A percentile compares a stretch with the other conserved stretches of the same genome.
These are phyloP conservation scores for Umbelopsis vinacea DNA, from an alignment of 192 early-diverging fungal genomes.

Conservation along the genomic window DNA sequence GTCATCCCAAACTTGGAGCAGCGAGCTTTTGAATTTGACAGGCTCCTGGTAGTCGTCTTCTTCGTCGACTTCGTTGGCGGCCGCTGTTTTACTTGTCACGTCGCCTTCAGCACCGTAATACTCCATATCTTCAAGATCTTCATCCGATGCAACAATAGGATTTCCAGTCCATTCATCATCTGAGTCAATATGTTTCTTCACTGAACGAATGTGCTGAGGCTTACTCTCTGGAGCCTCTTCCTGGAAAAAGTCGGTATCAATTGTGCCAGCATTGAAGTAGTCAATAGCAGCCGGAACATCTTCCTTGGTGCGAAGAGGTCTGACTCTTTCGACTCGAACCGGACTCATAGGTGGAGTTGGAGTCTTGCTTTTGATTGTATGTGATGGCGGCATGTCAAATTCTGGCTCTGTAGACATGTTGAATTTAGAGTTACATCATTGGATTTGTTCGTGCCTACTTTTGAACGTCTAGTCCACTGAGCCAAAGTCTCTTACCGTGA, in stretches of 20 bases:
- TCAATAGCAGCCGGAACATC: constrained; percentile 35
- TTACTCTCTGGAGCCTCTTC: constrained; percentile 19
- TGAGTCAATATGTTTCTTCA: constrained; percentile 16
- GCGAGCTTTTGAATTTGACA: constrained; percentile 18
- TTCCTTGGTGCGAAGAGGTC: constrained; percentile 17
- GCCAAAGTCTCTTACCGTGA: background rate
- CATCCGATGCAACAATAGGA: constrained; percentile 58
- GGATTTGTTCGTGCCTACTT: background rate
- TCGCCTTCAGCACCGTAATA: constrained; percentile 26
- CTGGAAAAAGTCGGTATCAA: constrained; percentile 57
- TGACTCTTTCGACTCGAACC: constrained; percentile 27
- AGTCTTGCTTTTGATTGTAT: constrained; percentile 10
- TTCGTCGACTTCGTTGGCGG: background rate
- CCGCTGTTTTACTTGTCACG: background rate
- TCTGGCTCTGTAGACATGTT: background rate
- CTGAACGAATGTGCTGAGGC: background rate
- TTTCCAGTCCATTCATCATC: constrained; percentile 41
- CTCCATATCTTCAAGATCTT: constrained; percentile 48
- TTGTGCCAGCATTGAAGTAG: constrained; percentile 50
- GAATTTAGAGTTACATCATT: background rate
- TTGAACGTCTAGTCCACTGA: background rate
- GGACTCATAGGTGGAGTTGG: constrained; percentile 29
- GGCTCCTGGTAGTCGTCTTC: background rate
- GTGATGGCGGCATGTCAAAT: background rate
- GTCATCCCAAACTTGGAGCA: constrained; percentile 43